These are phyloP conservation scores for Udeniomyces megalosporus DNA, from an alignment of 768 basidiomycete species.

Conservation along the genomic window DNA sequence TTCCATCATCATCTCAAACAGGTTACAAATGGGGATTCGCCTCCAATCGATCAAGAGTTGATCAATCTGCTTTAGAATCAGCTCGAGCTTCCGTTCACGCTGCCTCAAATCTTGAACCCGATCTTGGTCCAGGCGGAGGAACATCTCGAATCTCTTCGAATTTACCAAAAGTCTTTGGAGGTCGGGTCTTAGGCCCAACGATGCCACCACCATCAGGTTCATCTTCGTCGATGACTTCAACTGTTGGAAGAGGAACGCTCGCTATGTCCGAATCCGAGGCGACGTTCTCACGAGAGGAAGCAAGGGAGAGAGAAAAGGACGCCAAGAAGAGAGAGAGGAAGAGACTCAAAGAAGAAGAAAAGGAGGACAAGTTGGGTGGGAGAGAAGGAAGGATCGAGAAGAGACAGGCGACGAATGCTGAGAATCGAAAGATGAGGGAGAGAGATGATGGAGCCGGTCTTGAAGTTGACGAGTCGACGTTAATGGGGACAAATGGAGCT, in stretches of 20 bases:
- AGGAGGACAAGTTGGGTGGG: slow-evolving; percentile 5
- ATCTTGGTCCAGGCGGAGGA: neutral
- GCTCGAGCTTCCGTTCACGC: slow-evolving; percentile 6
- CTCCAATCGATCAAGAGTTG: neutral
- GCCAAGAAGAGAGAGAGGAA: slow-evolving; percentile 4
- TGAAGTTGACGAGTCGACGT: slow-evolving; percentile 3
- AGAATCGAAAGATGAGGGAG: slow-evolving; percentile 9
- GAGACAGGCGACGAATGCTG: slow-evolving; percentile 5
- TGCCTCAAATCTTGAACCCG: neutral
- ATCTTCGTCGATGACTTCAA: neutral
- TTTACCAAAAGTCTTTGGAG: neutral
- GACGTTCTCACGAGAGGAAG: neutral
- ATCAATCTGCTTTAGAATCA: slow-evolving; percentile 1
- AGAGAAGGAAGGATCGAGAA: slow-evolving; percentile 13
- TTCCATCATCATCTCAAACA: slow-evolving; percentile 11
- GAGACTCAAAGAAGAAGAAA: slow-evolving; percentile 2
- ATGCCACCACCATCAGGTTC: neutral
- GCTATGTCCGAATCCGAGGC: neutral
- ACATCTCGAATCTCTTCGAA: neutral
- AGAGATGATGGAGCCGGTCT: neutral
- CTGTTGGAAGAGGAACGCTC: neutral
- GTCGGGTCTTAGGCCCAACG: neutral
- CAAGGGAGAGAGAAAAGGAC: neutral
- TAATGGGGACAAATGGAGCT: neutral
- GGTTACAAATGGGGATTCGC: slow-evolving; percentile 14